These are phyloP conservation scores for Hypoxylon lienhwacheense DNA, from an alignment of 495 filamentous ascomycete species.

Conservation along the genomic window DNA sequence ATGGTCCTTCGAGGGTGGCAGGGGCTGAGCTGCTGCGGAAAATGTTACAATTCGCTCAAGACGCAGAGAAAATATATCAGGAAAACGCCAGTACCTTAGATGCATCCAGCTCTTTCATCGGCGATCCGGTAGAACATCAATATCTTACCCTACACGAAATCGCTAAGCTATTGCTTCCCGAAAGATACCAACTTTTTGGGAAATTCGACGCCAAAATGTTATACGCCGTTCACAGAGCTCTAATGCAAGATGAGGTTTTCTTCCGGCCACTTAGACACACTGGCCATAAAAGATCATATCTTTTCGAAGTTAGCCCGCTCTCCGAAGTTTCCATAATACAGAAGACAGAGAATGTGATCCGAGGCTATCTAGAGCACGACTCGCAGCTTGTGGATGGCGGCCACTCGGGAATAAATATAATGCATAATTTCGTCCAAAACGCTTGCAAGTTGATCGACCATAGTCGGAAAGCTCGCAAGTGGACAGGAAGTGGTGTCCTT, in stretches of 20 bases:
- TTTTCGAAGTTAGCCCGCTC: constrained; percentile 43
- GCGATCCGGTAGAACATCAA: constrained; percentile 48
- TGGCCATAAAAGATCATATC: constrained; percentile 42
- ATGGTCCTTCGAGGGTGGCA: constrained; percentile 55
- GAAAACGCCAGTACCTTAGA: constrained; percentile 55
- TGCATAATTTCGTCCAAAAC: constrained; percentile 61
- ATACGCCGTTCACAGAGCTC: constrained; percentile 68
- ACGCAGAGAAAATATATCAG: constrained; percentile 56
- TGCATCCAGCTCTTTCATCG: constrained; percentile 50
- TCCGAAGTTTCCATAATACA: constrained; percentile 35
- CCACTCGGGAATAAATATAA: neutral
- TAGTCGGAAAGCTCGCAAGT: constrained; percentile 65
- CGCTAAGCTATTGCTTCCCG: constrained; percentile 52
- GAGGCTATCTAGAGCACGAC: constrained; percentile 37
- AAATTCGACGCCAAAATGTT: constrained; percentile 56
- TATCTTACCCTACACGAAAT: constrained; percentile 67
- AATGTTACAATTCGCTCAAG: constrained; percentile 55
- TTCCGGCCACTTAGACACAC: constrained; percentile 45
- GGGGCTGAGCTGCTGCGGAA: constrained; percentile 53
- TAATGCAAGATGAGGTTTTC: constrained; percentile 58
- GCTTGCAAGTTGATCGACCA: constrained; percentile 64
- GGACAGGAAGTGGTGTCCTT: constrained; percentile 59
- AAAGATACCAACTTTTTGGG: constrained; percentile 49
- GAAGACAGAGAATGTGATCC: constrained; percentile 38
- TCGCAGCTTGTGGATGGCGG: neutral